A percentile compares a stretch with the other conserved stretches of the same genome.
Conservation (phyloP, 176 grass and related monocot species). For the Bolboschoenus planiculmis region DNA sequence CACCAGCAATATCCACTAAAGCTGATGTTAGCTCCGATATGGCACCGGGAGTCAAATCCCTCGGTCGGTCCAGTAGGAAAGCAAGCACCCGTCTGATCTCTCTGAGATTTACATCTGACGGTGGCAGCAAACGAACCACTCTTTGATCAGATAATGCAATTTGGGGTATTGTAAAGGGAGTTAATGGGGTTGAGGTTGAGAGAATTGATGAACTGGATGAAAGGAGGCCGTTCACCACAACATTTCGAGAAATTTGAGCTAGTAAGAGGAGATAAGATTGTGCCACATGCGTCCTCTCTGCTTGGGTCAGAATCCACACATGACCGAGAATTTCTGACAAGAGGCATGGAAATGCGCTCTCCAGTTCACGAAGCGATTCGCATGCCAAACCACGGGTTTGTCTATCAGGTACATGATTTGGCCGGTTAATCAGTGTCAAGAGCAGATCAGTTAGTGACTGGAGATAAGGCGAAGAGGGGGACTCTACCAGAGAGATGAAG, state of each 20-base stretch:
- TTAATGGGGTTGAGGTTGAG: slow-evolving; percentile 44
- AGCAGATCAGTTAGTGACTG: slow-evolving; percentile 28
- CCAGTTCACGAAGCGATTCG: slow-evolving; percentile 71
- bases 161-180: slow-evolving; percentile 49
- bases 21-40: slow-evolving; percentile 50
- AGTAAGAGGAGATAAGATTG: slow-evolving; percentile 84
- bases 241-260: slow-evolving; percentile 46
- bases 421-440: slow-evolving; percentile 54
- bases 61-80: slow-evolving; percentile 63
- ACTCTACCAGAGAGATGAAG: slow-evolving; percentile 47
- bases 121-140: neutral
- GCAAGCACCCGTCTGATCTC: slow-evolving; percentile 69
- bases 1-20: slow-evolving; percentile 39
- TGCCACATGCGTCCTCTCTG: slow-evolving; percentile 66
- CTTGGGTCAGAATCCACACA: slow-evolving; percentile 58
- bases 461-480: slow-evolving; percentile 3
- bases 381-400: slow-evolving; percentile 68
- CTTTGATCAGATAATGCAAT: neutral
- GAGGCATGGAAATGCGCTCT: slow-evolving; percentile 53
- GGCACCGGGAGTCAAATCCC: slow-evolving; percentile 58
- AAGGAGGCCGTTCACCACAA: slow-evolving; percentile 47
- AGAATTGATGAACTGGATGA: slow-evolving; percentile 50
- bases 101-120: slow-evolving; percentile 67
- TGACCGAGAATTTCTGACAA: slow-evolving; percentile 54
- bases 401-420: slow-evolving; percentile 70